These are phyloP conservation scores for Colletotrichum sp. DNA, from an alignment of 2,329 filamentous ascomycete genomes.

Conservation along the genomic window DNA sequence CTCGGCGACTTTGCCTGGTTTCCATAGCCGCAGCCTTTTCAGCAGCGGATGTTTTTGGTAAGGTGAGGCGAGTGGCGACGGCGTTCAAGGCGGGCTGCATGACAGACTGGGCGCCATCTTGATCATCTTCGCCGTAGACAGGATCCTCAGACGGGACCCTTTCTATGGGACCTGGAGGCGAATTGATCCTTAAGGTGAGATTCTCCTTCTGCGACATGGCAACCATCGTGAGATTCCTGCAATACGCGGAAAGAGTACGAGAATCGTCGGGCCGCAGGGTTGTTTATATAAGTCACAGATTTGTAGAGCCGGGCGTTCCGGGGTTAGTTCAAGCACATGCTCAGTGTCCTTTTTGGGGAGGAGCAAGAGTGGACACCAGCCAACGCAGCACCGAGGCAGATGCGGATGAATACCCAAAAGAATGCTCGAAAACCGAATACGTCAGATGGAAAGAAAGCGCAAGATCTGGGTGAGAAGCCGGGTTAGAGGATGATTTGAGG, in stretches of 20 bases:
- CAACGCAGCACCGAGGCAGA: conserved; percentile 10
- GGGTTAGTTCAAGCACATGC: conserved; percentile 18
- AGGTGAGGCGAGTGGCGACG: conserved; percentile 60
- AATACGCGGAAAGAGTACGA: background rate
- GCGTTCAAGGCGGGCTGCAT: conserved; percentile 65
- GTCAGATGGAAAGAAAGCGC: background rate
- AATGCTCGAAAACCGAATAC: background rate
- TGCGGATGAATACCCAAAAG: conserved; percentile 6
- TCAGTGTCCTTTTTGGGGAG: conserved; percentile 14
- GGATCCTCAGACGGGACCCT: conserved; percentile 30
- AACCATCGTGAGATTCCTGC: background rate
- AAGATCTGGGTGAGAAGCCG: background rate
- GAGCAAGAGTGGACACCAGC: conserved; percentile 16
- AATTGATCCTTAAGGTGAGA: background rate
- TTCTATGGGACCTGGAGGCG: conserved; percentile 10
- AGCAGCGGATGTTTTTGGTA: conserved; percentile 58
- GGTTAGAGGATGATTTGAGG: background rate
- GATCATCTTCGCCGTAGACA: conserved; percentile 41
- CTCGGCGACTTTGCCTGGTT: conserved; percentile 37
- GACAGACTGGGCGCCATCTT: conserved; percentile 64
- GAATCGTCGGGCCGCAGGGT: background rate
- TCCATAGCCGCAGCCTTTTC: conserved; percentile 65
- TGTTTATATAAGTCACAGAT: conserved; percentile 6
- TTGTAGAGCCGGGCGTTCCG: conserved; percentile 15
- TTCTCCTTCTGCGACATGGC: conserved; percentile 14